phyloP scores from a whole-genome alignment of 345 rosid species.

The Dovyalis caffra region DNA sequence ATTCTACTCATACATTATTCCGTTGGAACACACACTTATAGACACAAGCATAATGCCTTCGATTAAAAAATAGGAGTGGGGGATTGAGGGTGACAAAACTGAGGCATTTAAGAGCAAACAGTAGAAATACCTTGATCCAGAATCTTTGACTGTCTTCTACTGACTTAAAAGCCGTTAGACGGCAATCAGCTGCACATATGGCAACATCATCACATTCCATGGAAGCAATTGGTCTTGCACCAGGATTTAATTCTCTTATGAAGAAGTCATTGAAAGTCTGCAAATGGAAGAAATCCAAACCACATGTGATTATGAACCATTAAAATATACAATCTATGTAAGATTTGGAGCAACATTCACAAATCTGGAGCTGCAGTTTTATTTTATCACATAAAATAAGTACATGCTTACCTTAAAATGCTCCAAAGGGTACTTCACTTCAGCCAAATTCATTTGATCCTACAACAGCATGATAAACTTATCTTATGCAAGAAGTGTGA shows the following conservation, averaged over 20 bases:
- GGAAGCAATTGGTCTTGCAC: conserved; percentile 68
- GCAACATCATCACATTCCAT: conserved; percentile 57
- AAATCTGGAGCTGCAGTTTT: neutral
- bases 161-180: conserved; percentile 75
- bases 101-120: neutral
- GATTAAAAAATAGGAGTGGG: neutral
- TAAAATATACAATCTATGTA: neutral
- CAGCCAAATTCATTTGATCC: conserved; percentile 94
- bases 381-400: neutral
- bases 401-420: conserved; percentile 66
- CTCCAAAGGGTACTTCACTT: conserved; percentile 79
- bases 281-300: conserved; percentile 8
- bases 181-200: conserved; percentile 81
- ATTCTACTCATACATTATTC: neutral
- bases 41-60: neutral
- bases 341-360: neutral
- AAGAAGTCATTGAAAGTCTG: conserved; percentile 96
- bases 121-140: conserved; percentile 78
- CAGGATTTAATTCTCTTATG: conserved; percentile 78
- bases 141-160: conserved; percentile 63
- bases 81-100: neutral
- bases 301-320: conserved; percentile 1
- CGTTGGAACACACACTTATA: neutral
- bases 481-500: neutral
- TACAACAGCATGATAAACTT: conserved; percentile 29